These are phyloP conservation scores for Candida nanaspora DNA, from an alignment of 805 yeast genomes.

Conservation along the genomic window DNA sequence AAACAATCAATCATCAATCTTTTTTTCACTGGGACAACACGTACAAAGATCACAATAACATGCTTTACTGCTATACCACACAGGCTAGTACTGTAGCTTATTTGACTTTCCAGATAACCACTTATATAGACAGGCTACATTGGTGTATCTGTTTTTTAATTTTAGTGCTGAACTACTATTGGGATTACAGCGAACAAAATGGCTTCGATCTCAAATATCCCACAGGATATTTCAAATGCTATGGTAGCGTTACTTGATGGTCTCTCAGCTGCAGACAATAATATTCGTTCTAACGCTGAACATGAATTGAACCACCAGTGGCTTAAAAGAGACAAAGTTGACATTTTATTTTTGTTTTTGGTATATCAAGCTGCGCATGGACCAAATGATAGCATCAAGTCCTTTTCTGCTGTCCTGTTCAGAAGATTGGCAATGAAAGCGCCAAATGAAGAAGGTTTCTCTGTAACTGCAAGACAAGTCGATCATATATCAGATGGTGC, in stretches of 20 bases:
- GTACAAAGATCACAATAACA: no score
- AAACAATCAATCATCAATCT: no score
- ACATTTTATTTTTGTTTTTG: conserved; percentile 63
- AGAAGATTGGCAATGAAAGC: conserved; percentile 78
- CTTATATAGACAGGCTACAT: no score
- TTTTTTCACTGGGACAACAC: no score
- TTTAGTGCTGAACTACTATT: no score
- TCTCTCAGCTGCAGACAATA: conserved; percentile 74
- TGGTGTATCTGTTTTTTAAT: no score
- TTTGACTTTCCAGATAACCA: no score
- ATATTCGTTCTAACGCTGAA: conserved; percentile 71
- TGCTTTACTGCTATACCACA: no score
- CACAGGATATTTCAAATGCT: conserved; percentile 52
- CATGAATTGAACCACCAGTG: conserved; percentile 64
- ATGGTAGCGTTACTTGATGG: conserved; percentile 53
- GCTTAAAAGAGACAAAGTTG: conserved; percentile 63
- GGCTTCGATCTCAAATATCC: no score
- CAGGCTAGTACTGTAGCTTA: no score
- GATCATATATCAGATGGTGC: conserved; percentile 59
- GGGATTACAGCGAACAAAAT: no score
- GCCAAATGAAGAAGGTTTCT: conserved; percentile 55
- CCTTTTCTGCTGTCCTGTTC: conserved; percentile 83
- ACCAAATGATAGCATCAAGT: conserved; percentile 47
- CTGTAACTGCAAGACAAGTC: conserved; percentile 70
- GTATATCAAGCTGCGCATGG: conserved; percentile 73